Evolutionary conservation across 129 eudicot genomes (phyloP).

Genomic region (Artemisia tridentata): DNA sequence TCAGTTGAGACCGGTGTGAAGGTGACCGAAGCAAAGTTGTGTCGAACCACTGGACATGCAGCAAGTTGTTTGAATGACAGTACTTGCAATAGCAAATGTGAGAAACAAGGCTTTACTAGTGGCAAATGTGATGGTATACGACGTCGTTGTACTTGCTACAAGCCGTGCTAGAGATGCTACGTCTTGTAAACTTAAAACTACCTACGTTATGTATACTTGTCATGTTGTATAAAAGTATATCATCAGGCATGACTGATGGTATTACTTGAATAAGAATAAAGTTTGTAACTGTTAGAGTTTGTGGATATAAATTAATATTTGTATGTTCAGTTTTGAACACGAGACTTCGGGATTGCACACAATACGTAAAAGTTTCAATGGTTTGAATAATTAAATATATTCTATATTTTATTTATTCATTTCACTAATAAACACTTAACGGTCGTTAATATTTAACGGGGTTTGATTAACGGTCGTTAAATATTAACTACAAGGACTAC

Average conservation of each 20-base stretch:
- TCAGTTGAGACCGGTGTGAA: conserved; percentile 27
- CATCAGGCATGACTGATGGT: background rate
- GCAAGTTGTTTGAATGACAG: conserved; percentile 9
- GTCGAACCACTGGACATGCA: conserved; percentile 6
- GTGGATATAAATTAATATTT: too few relatives aligned
- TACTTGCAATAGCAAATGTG: conserved; percentile 15
- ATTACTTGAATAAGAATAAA: conserved; percentile 4
- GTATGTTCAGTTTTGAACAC: too few relatives aligned
- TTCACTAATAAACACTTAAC: too few relatives aligned
- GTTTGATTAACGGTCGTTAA: too few relatives aligned
- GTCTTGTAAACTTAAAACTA: background rate
- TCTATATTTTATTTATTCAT: too few relatives aligned
- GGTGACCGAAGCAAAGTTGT: conserved; percentile 32
- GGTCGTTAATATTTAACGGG: too few relatives aligned
- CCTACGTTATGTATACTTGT: background rate
- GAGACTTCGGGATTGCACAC: too few relatives aligned
- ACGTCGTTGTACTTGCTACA: conserved; percentile 23
- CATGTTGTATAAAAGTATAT: background rate
- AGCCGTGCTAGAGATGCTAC: conserved; percentile 19
- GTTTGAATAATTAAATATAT: too few relatives aligned
- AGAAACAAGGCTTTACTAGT: conserved; percentile 22
- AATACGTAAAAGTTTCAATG: too few relatives aligned
- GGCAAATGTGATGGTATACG: conserved; percentile 28
- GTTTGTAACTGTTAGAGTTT: background rate
- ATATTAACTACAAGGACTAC: too few relatives aligned